phyloP scores from a whole-genome alignment of 169 alveolate species.

The Theileria orientalis region DNA sequence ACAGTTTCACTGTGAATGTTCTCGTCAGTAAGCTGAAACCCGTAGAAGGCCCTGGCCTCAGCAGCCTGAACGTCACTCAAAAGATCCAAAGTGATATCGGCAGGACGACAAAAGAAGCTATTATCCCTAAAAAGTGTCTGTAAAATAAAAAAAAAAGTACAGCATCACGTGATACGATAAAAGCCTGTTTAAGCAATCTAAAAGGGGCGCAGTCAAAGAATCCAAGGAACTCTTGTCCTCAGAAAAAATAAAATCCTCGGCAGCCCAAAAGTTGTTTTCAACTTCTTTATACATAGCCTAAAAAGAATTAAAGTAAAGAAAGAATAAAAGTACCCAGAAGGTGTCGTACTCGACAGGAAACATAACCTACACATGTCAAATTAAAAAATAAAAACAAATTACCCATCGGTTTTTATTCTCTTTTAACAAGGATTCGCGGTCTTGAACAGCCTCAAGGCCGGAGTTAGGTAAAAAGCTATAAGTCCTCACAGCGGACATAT shows the following conservation, averaged over 20 bases:
- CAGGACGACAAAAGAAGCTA: constrained; percentile 34
- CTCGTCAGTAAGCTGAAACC: constrained; percentile 91
- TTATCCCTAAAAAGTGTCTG: constrained; percentile 17
- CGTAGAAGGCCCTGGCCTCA: constrained; percentile 92
- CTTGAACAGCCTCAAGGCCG: constrained; percentile 28
- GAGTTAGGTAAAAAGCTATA: constrained; percentile 11
- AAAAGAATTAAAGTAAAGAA: too few species aligned
- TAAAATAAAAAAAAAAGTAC: constrained; percentile 3
- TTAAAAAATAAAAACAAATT: background rate
- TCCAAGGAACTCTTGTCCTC: constrained; percentile 18
- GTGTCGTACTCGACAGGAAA: constrained; percentile 59
- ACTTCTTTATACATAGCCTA: constrained; percentile 61
- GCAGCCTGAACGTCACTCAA: constrained; percentile 87
- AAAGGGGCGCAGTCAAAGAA: constrained; percentile 5
- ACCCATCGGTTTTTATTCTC: constrained; percentile 65
- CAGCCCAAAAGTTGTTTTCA: constrained; percentile 67
- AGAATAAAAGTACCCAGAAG: constrained; percentile 38
- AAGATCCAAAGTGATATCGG: constrained; percentile 79
- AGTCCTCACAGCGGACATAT: background rate
- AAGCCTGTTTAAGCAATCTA: constrained; percentile 22
- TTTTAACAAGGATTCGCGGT: constrained; percentile 31
- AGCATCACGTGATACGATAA: constrained; percentile 26
- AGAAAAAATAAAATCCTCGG: constrained; percentile 55
- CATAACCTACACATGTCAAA: constrained; percentile 51
- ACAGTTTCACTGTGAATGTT: constrained; percentile 88